Evolutionary conservation across 495 filamentous ascomycete genomes (phyloP).

Genomic region (Delitschia confertaspora): DNA sequence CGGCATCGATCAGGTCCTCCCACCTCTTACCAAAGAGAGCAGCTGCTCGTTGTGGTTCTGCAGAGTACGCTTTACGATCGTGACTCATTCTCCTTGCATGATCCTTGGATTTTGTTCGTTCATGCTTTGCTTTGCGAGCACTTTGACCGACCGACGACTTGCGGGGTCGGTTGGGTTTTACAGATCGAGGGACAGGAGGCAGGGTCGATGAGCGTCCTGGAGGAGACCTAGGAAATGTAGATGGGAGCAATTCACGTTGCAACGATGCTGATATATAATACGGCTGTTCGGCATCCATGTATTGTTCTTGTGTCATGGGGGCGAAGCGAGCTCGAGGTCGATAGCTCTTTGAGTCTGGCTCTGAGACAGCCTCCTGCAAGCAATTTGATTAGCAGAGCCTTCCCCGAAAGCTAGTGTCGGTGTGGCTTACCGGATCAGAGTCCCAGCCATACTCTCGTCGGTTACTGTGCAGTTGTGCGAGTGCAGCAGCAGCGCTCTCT

Average conservation of each 20-base stretch:
- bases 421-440: conserved; percentile 58
- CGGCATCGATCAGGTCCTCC: conserved; percentile 90
- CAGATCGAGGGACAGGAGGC: conserved; percentile 62
- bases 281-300: conserved; percentile 26
- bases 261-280: conserved; percentile 45
- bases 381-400: conserved; percentile 27
- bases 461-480: conserved; percentile 80
- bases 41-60: conserved; percentile 61
- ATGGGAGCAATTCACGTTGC: conserved; percentile 68
- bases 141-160: conserved; percentile 78
- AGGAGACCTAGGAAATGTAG: conserved; percentile 69
- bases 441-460: conserved; percentile 76
- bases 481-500: conserved; percentile 73
- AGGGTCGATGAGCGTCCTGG: conserved; percentile 80
- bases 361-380: conserved; percentile 59
- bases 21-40: conserved; percentile 76
- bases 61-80: conserved; percentile 70
- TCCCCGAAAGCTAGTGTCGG: neutral
- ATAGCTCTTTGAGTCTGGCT: conserved; percentile 47
- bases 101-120: conserved; percentile 66
- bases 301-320: conserved; percentile 20
- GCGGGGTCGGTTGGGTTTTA: conserved; percentile 59
- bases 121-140: conserved; percentile 63
- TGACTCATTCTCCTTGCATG: conserved; percentile 56
- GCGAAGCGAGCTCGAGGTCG: conserved; percentile 36